A percentile compares a stretch with the other conserved stretches of the same genome.
Conservation (phyloP, 129 eudicot species). For the Lactuca saligna region DNA sequence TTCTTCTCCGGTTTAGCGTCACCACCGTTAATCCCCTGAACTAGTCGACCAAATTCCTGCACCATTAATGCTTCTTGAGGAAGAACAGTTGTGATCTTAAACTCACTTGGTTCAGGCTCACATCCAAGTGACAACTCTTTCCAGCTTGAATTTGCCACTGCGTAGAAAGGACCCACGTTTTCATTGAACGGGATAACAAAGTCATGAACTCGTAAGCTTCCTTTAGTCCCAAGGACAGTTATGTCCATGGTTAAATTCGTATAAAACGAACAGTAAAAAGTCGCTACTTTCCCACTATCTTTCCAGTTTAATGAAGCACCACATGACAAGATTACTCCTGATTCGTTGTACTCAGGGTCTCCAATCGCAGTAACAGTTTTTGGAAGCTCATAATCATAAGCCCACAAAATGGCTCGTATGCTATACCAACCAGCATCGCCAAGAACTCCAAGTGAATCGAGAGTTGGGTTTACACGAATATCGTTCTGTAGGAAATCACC, state of each 20-base stretch:
- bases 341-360: constrained; percentile 39
- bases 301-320: constrained; percentile 51
- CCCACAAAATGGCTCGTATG: constrained; percentile 59
- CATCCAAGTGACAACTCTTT: constrained; percentile 41
- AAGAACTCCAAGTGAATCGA: constrained; percentile 46
- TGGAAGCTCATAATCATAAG: constrained; percentile 55
- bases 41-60: constrained; percentile 55
- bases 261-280: constrained; percentile 53
- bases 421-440: constrained; percentile 59
- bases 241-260: constrained; percentile 50
- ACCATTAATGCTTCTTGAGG: constrained; percentile 75
- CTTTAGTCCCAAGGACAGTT: constrained; percentile 51
- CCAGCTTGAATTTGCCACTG: constrained; percentile 33
- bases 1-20: constrained; percentile 45
- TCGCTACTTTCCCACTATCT: constrained; percentile 47
- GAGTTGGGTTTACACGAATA: constrained; percentile 54
- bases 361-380: constrained; percentile 46
- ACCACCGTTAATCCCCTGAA: constrained; percentile 30
- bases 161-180: constrained; percentile 41
- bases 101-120: constrained; percentile 43
- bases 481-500: constrained; percentile 46
- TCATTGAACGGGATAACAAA: constrained; percentile 57
- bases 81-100: constrained; percentile 31
- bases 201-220: constrained; percentile 55
- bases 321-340: constrained; percentile 57